Evolutionary conservation across 1,284 basidiomycete species (phyloP).

Genomic region (Moesziomyces antarcticus): DNA sequence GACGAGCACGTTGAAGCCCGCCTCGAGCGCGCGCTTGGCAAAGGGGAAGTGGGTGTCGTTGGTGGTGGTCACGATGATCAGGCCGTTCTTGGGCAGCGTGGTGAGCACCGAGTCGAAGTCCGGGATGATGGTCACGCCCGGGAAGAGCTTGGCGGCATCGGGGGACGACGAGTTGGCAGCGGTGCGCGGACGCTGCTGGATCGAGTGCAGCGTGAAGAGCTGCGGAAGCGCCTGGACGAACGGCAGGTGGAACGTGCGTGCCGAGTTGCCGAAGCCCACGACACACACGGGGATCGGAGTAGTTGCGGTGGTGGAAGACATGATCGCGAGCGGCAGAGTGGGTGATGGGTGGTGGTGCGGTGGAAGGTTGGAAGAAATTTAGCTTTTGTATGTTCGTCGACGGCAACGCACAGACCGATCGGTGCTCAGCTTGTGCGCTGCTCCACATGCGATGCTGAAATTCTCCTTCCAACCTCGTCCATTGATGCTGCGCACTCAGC

Average conservation of each 20-base stretch:
- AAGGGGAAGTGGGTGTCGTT: slow-evolving; percentile 64
- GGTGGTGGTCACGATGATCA: slow-evolving; percentile 65
- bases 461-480: no score
- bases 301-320: slow-evolving; percentile 1
- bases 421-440: no score
- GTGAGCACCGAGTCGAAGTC: slow-evolving; percentile 56
- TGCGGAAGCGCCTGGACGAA: slow-evolving; percentile 56
- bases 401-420: no score
- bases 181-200: slow-evolving; percentile 60
- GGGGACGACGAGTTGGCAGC: slow-evolving; percentile 33
- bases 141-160: slow-evolving; percentile 45
- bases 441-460: no score
- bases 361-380: not conserved
- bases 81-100: slow-evolving; percentile 55
- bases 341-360: not conserved
- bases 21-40: slow-evolving; percentile 58
- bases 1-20: slow-evolving; percentile 63
- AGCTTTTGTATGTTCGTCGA: not conserved
- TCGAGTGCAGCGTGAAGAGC: slow-evolving; percentile 56
- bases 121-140: slow-evolving; percentile 50
- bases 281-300: slow-evolving; percentile 59
- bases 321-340: not conserved
- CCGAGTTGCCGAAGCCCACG: slow-evolving; percentile 60
- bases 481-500: no score
- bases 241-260: slow-evolving; percentile 64